Evolutionary conservation across 2,329 filamentous ascomycete species (phyloP).

Genomic region (Fusarium staphyleae): DNA sequence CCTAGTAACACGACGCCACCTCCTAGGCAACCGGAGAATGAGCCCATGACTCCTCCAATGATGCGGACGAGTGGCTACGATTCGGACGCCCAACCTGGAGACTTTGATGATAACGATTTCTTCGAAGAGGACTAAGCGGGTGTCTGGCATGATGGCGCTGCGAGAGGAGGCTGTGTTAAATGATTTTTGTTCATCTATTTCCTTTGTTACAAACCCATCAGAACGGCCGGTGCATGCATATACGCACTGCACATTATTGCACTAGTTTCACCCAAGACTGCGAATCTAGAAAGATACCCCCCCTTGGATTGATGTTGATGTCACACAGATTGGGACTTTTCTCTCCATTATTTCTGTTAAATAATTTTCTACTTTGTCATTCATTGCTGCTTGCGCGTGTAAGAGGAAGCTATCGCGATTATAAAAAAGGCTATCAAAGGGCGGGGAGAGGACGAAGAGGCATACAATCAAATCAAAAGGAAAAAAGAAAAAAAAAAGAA

Average conservation of each 20-base stretch:
- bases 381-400: constrained; percentile 12
- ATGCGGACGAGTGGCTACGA: constrained; percentile 66
- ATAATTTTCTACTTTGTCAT: constrained; percentile 23
- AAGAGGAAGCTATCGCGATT: not conserved
- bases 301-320: constrained; percentile 46
- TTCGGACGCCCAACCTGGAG: constrained; percentile 64
- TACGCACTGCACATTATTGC: constrained; percentile 38
- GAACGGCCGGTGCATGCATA: constrained; percentile 36
- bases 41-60: constrained; percentile 67
- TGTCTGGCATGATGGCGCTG: not conserved
- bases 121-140: constrained; percentile 57
- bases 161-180: constrained; percentile 14
- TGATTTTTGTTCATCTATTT: constrained; percentile 30
- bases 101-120: constrained; percentile 67
- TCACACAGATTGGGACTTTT: constrained; percentile 40
- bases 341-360: constrained; percentile 14
- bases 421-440: constrained; percentile 9
- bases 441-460: constrained; percentile 1
- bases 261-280: constrained; percentile 43
- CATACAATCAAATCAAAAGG: constrained; percentile 17
- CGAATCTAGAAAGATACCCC: constrained; percentile 53
- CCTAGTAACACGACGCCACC: constrained; percentile 48
- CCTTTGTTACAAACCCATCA: constrained; percentile 40
- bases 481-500: constrained; percentile 15
- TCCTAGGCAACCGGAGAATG: constrained; percentile 47